phyloP scores from a whole-genome alignment of 495 filamentous ascomycete species.

The Penicillium daleae region DNA sequence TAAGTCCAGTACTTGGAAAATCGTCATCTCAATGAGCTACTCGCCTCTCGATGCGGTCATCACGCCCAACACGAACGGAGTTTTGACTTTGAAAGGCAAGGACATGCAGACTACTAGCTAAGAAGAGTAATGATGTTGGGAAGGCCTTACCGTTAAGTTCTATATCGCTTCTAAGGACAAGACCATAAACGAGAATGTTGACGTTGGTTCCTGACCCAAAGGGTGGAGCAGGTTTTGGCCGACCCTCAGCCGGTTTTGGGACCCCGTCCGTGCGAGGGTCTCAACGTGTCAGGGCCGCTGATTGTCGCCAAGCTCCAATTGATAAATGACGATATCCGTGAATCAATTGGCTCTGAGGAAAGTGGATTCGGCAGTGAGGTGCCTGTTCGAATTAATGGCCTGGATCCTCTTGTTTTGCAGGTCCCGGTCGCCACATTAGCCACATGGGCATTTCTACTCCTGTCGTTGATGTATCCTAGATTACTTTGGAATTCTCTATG shows the following conservation, averaged over 20 bases:
- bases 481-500: background rate
- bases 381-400: constrained; percentile 9
- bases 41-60: constrained; percentile 15
- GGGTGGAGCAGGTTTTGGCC: constrained; percentile 20
- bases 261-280: constrained; percentile 15
- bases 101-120: constrained; percentile 13
- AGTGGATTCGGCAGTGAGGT: constrained; percentile 15
- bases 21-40: constrained; percentile 5
- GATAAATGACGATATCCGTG: constrained; percentile 18
- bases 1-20: background rate
- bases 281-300: constrained; percentile 17
- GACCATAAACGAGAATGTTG: background rate
- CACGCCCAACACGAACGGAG: constrained; percentile 2
- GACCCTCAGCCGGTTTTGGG: constrained; percentile 19
- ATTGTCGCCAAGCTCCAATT: constrained; percentile 14
- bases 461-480: background rate
- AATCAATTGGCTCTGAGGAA: constrained; percentile 6
- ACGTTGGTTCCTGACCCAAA: constrained; percentile 16
- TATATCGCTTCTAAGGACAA: constrained; percentile 10
- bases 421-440: constrained; percentile 16
- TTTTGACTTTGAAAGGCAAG: constrained; percentile 11
- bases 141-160: constrained; percentile 1
- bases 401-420: constrained; percentile 5
- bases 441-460: constrained; percentile 10
- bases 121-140: constrained; percentile 10